Conservation (phyloP, 2,329 filamentous ascomycete genomes). For the Ceratocystis smalleyi region DNA sequence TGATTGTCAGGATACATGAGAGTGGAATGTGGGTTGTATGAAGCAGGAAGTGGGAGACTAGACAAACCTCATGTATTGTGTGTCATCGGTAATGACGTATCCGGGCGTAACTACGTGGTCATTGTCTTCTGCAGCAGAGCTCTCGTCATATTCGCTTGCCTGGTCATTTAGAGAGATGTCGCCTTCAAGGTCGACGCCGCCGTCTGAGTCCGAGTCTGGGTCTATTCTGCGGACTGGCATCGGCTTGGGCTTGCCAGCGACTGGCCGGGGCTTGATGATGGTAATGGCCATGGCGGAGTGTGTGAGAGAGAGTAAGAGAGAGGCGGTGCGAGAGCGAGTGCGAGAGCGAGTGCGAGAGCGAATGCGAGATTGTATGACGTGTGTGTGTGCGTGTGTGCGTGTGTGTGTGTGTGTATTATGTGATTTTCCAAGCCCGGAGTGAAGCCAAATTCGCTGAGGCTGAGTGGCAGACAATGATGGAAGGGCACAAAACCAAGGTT, state of each 20-base stretch:
- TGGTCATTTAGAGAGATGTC: constrained; percentile 31
- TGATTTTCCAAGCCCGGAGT: background rate
- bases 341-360: background rate
- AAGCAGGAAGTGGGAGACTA: background rate
- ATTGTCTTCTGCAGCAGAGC: background rate
- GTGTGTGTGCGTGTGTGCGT: background rate
- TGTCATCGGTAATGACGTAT: constrained; percentile 71
- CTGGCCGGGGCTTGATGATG: constrained; percentile 30
- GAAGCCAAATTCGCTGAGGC: too few species aligned
- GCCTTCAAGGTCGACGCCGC: constrained; percentile 31
- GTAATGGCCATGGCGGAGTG: constrained; percentile 29
- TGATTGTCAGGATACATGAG: background rate
- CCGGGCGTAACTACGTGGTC: constrained; percentile 69
- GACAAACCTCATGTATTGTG: constrained; percentile 82
- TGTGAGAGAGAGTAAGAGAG: background rate
- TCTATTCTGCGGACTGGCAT: constrained; percentile 18
- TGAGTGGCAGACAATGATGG: too few species aligned
- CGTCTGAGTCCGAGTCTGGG: constrained; percentile 27
- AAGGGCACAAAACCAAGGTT: too few species aligned
- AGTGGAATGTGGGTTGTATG: too few species aligned
- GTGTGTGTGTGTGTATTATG: background rate
- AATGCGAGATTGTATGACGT: too few species aligned
- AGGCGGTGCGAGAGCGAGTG: too few species aligned
- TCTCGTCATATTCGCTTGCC: constrained; percentile 19
- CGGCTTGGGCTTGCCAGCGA: constrained; percentile 11